Conservation (phyloP, 106 monocot genomes). For the Dendrobium huoshanense region DNA sequence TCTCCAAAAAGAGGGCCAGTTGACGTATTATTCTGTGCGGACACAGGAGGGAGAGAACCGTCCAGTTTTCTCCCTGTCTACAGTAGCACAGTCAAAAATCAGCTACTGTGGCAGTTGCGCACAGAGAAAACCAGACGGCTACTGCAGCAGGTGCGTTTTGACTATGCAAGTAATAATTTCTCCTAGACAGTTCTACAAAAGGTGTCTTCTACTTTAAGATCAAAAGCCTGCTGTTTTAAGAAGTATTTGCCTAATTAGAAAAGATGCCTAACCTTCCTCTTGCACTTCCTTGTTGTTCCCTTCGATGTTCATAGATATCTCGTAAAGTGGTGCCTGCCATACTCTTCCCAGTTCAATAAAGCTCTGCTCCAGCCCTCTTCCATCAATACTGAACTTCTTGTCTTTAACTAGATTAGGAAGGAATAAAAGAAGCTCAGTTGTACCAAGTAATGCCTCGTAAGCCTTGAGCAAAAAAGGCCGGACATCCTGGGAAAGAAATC, state of each 20-base stretch:
- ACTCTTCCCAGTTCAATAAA: constrained; percentile 61
- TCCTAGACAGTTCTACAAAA: not conserved
- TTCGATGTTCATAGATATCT: constrained; percentile 46
- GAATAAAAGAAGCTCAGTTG: constrained; percentile 27
- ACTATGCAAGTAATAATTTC: too few species aligned
- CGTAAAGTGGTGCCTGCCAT: constrained; percentile 63
- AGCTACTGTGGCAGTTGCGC: too few species aligned
- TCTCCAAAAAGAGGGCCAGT: too few species aligned
- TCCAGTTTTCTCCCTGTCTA: too few species aligned
- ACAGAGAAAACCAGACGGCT: too few species aligned
- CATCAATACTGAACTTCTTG: not conserved
- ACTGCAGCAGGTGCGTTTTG: too few species aligned
- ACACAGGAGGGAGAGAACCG: too few species aligned
- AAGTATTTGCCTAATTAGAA: not conserved
- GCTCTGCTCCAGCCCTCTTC: constrained; percentile 11
- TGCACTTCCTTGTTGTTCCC: not conserved
- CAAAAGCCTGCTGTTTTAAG: not conserved
- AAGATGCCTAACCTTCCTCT: constrained; percentile 7
- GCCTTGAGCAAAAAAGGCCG: constrained; percentile 73
- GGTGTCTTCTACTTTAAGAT: not conserved
- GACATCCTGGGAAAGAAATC: constrained; percentile 26
- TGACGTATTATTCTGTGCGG: too few species aligned
- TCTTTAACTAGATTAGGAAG: constrained; percentile 38
- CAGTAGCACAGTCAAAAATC: too few species aligned
- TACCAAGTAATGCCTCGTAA: constrained; percentile 38